Conservation (phyloP, 2,329 filamentous ascomycete species). For the Beauveria brongniartii region DNA sequence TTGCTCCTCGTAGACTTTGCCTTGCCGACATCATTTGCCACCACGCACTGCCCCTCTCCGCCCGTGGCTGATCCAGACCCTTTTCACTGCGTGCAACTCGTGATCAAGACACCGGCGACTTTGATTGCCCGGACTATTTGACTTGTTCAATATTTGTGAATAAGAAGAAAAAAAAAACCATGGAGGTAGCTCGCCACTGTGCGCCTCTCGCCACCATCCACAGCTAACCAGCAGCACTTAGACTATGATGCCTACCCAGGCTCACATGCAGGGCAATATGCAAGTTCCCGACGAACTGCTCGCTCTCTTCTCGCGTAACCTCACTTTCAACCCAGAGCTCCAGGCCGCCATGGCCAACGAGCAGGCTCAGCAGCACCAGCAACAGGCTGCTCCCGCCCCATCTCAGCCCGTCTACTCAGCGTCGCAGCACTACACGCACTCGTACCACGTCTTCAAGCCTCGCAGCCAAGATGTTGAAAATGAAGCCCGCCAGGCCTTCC, state of each 20-base stretch:
- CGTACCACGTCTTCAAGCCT: constrained; percentile 48
- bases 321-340: constrained; percentile 51
- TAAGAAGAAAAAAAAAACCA: not conserved
- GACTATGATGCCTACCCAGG: constrained; percentile 33
- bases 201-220: not conserved
- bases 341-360: constrained; percentile 19
- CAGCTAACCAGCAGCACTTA: constrained; percentile 10
- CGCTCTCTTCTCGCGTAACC: constrained; percentile 68
- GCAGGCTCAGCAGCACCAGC: constrained; percentile 21
- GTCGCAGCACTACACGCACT: constrained; percentile 79
- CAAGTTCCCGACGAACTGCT: constrained; percentile 75
- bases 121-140: not conserved
- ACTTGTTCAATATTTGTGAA: not conserved
- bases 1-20: constrained; percentile 7
- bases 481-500: constrained; percentile 24
- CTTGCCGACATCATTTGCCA: not conserved
- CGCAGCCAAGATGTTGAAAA: constrained; percentile 21
- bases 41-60: not conserved
- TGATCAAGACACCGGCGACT: not conserved
- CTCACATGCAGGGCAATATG: constrained; percentile 32
- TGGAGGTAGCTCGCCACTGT: constrained; percentile 7
- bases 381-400: constrained; percentile 11
- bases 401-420: constrained; percentile 56
- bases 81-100: not conserved
- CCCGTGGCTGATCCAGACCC: not conserved